Base-by-base conservation (phyloP, 805 yeast genomes). In the Saturnispora sekii region DNA sequence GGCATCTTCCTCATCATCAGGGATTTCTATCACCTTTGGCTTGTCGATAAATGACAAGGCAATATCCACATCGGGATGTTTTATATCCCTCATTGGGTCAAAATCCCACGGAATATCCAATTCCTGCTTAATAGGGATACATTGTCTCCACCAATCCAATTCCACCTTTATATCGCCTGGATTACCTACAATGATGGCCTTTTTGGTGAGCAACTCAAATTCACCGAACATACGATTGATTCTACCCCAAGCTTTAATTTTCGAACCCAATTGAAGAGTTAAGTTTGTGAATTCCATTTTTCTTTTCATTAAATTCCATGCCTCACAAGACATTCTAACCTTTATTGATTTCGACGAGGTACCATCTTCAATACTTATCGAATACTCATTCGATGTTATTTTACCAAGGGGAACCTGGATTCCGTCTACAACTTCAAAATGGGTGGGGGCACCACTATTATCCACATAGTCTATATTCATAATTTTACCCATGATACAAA, bases 141-240 rank as follows among this genome's bases (percentile, higher is more conserved):
- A 55, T 6, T 39, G 43, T 26, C 48, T 48, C 73, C 74, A 70
- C 58, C 68, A 67, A 8, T 53, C 48, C 8, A 68, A 38, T 43
- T 71, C 72, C 11, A 39, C 3, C 44, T 42, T 4, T 38, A 49
- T 9, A 38, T 69, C 30, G 11, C 57, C 57, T 5, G 48, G 43
- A 10, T 32, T 37, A 1, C 65, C 62, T 10, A 52, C 47, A 10
- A 60, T 42, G 34, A 50, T 55, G 2, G 65, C 40, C 17, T 49
- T 47, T 1, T 60, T 60, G 0, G 63, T 64, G 6, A 56, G 53
- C 1, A 71, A 18, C 42, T 70, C 73, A 10, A 50, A 40, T 31
- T n/a, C 12, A 37, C 38, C 37, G 29, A 31, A 35, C 12, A 36
- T 12, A 3, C 26, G 18, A 18, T 14, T 38, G n/a, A 32, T 15